These are phyloP conservation scores for Barnettozyma wickerhamii DNA, from an alignment of 805 yeast species.

Conservation along the genomic window DNA sequence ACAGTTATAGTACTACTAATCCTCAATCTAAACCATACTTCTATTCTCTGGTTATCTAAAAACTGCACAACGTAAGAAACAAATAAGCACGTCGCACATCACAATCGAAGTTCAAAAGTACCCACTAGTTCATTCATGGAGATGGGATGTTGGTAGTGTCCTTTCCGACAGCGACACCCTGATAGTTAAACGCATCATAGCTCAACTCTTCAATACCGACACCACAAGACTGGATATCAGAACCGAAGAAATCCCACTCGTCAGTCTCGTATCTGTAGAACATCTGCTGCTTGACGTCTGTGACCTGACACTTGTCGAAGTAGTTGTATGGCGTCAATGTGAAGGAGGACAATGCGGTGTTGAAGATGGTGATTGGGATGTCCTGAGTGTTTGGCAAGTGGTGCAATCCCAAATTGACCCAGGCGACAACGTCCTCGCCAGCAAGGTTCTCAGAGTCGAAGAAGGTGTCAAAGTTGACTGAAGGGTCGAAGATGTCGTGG, in stretches of 20 bases:
- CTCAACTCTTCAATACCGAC: conserved; percentile 14
- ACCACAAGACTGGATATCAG: conserved; percentile 16
- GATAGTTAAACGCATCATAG: conserved; percentile 18
- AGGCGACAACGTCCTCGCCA: conserved; percentile 27
- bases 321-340: conserved; percentile 27
- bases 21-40: too few species aligned
- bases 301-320: conserved; percentile 23
- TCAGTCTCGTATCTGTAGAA: conserved; percentile 19
- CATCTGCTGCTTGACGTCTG: conserved; percentile 23
- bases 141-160: conserved; percentile 24
- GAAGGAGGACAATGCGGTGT: conserved; percentile 23
- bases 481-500: conserved; percentile 22
- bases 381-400: conserved; percentile 29
- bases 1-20: too few species aligned
- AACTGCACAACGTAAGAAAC: too few species aligned
- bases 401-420: conserved; percentile 27
- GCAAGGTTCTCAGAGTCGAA: conserved; percentile 25
- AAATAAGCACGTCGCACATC: too few species aligned
- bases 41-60: too few species aligned
- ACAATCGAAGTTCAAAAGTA: too few species aligned
- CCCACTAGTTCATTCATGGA: too few species aligned
- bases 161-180: conserved; percentile 20
- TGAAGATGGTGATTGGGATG: conserved; percentile 27
- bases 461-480: conserved; percentile 20
- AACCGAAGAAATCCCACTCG: conserved; percentile 25